Conservation (phyloP, 1,284 basidiomycete genomes). For the Cystobasidium slooffiae region DNA sequence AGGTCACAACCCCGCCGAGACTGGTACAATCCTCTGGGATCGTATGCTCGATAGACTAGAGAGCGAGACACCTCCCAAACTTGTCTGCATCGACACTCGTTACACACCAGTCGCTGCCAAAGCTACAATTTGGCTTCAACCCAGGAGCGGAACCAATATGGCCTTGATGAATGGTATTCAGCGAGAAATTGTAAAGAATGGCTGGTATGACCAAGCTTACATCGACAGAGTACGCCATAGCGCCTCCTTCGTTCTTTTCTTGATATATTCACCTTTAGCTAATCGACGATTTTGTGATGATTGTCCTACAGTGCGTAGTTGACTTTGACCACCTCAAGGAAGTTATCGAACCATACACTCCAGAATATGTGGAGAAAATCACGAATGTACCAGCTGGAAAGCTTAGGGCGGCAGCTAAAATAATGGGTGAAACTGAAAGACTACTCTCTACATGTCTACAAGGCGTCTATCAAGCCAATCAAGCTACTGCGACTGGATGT, state of each 20-base stretch:
- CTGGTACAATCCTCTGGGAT: slow-evolving; percentile 29
- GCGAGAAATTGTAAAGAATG: slow-evolving; percentile 27
- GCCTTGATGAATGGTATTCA: slow-evolving; percentile 28
- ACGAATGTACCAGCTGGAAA: not conserved
- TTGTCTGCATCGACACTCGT: slow-evolving; percentile 25
- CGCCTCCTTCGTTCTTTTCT: not conserved
- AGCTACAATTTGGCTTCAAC: slow-evolving; percentile 12
- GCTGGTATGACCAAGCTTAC: slow-evolving; percentile 27
- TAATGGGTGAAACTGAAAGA: slow-evolving; percentile 9
- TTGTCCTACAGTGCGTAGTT: slow-evolving; percentile 17
- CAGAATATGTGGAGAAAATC: slow-evolving; percentile 28
- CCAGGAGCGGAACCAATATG: slow-evolving; percentile 17
- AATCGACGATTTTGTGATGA: no score
- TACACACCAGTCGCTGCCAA: slow-evolving; percentile 1
- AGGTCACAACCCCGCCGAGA: slow-evolving; percentile 28
- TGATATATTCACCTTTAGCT: no score
- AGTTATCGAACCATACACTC: slow-evolving; percentile 23
- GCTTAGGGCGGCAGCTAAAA: slow-evolving; percentile 11
- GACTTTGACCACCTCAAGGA: slow-evolving; percentile 13
- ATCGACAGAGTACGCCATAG: not conserved
- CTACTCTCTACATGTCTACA: slow-evolving; percentile 19
- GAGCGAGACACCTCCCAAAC: slow-evolving; percentile 15
- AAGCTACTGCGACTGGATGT: slow-evolving; percentile 31
- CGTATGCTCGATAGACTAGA: slow-evolving; percentile 28
- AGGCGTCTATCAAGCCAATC: slow-evolving; percentile 35